Percentiles rank a stretch among this genome's conserved stretches.
These are phyloP conservation scores for Onygenales sp. DNA, from an alignment of 2,329 filamentous ascomycete species.

Conservation along the genomic window DNA sequence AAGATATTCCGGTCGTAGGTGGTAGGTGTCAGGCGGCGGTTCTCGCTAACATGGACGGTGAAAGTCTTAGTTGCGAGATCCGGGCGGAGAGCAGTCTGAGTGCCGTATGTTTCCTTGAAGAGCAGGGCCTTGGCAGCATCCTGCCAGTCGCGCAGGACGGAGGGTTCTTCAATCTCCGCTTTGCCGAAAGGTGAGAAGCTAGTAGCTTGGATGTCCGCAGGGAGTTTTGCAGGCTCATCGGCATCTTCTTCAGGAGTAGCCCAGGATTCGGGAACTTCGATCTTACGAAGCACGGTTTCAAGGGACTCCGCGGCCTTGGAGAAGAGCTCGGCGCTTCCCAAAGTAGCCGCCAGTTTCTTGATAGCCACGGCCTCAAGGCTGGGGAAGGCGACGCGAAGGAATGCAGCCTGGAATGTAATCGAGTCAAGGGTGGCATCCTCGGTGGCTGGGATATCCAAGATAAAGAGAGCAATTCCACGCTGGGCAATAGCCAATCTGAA, in stretches of 20 bases:
- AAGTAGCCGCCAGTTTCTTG: constrained; percentile 55
- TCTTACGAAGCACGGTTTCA: constrained; percentile 57
- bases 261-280: constrained; percentile 77
- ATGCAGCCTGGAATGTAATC: constrained; percentile 68
- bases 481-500: constrained; percentile 63
- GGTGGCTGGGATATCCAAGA: constrained; percentile 63
- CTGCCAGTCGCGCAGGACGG: constrained; percentile 67
- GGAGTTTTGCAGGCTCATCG: constrained; percentile 37
- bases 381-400: constrained; percentile 67
- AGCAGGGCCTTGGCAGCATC: constrained; percentile 74
- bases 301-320: constrained; percentile 54
- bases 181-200: constrained; percentile 78
- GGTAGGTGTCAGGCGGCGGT: constrained; percentile 76
- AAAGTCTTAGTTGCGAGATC: constrained; percentile 79
- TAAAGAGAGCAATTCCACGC: constrained; percentile 61
- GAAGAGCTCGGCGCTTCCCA: constrained; percentile 51
- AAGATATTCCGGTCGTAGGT: constrained; percentile 98
- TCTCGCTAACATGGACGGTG: constrained; percentile 87
- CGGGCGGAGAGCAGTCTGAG: constrained; percentile 64
- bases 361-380: constrained; percentile 53
- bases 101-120: constrained; percentile 91
- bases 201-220: constrained; percentile 59
- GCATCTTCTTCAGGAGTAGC: constrained; percentile 51
- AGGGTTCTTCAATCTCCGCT: constrained; percentile 56
- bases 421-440: constrained; percentile 59